Evolutionary conservation across 805 yeast species (phyloP).

Genomic region (Clavispora santaluciae): DNA sequence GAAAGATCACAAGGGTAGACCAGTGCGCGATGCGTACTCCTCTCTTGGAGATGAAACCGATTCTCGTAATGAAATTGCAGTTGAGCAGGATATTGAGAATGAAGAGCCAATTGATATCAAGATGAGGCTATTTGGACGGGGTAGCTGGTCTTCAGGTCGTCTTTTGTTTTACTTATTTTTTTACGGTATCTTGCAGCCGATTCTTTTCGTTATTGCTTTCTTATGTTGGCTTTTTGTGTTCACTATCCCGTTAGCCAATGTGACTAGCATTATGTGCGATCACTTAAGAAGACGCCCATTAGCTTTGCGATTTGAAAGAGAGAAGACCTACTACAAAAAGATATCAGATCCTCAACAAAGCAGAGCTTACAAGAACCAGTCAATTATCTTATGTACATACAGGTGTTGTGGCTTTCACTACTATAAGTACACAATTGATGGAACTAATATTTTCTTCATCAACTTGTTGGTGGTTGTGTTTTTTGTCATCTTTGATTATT

Average conservation of each 20-base stretch:
- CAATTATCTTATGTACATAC: conserved; percentile 81
- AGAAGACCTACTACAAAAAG: conserved; percentile 42
- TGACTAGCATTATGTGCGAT: conserved; percentile 57
- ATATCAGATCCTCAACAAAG: conserved; percentile 19
- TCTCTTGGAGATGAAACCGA: conserved; percentile 19
- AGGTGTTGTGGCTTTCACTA: conserved; percentile 90
- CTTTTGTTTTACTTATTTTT: conserved; percentile 68
- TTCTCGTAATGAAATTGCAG: conserved; percentile 12
- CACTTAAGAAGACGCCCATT: conserved; percentile 89
- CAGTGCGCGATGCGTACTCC: conserved; percentile 34
- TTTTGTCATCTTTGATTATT: conserved; percentile 79
- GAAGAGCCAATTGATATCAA: conserved; percentile 29
- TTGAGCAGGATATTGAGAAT: conserved; percentile 12
- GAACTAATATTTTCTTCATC: conserved; percentile 89
- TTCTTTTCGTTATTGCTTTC: conserved; percentile 48
- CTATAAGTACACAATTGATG: conserved; percentile 94
- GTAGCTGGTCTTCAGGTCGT: conserved; percentile 84
- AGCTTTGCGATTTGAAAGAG: conserved; percentile 71
- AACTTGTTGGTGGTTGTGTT: conserved; percentile 75
- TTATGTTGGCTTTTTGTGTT: conserved; percentile 80
- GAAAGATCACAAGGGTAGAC: conserved; percentile 40
- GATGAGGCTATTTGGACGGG: conserved; percentile 80
- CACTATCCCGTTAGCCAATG: conserved; percentile 91
- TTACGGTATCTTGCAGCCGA: conserved; percentile 67
- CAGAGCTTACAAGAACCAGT: conserved; percentile 42